Evolutionary conservation across 2,329 filamentous ascomycete species (phyloP), one percentile per base, ranked within the genome.

Genomic region (Aschersonia sp.): DNA sequence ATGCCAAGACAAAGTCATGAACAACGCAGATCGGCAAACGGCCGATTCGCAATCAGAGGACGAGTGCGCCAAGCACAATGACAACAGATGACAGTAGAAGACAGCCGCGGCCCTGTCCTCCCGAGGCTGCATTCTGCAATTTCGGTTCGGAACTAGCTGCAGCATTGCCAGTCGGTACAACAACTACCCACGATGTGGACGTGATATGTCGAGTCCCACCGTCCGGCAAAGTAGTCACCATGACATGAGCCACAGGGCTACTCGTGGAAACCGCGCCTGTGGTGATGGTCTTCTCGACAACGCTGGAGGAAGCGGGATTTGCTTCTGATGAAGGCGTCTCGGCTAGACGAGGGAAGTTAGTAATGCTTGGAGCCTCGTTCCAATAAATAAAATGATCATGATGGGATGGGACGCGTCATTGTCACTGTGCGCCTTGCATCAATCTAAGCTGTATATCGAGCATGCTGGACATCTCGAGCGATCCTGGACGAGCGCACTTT

Each of bases 111-210:
- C 51, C 52, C 3, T 56, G 56, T 38, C 50, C 51, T 29, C 51
- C 54, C 9, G 52, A 51, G 20, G 63, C 66, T 4, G 55, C 61
- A 51, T 65, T 66, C 52, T 71, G 68, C 31, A 71, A 57, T 31
- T 57, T 59, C 38, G 66, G 61, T 41, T 58, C 56, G 47, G 54
- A 54, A 49, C 54, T 49, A 29, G 52, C 51, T n/a, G 59, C 58
- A 7, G 61, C 48, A 31, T 59, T 52, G 29, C 57, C 53, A 1
- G 64, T 60, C 1, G 69, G 66, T 9, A 66, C 61, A 40, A 70
- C 67, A 29, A 63, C 66, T 3, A 75, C 72, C 56, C 63, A 71
- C 0, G 71, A 72, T 1, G 72, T 75, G n/a, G 65, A 65, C 9
- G 72, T 75, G 45, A 74, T 59, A 9, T 68, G 64, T 3, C 66